Evolutionary conservation across 2,329 filamentous ascomycete genomes (phyloP).

Genomic region (Aspergillus latus): DNA sequence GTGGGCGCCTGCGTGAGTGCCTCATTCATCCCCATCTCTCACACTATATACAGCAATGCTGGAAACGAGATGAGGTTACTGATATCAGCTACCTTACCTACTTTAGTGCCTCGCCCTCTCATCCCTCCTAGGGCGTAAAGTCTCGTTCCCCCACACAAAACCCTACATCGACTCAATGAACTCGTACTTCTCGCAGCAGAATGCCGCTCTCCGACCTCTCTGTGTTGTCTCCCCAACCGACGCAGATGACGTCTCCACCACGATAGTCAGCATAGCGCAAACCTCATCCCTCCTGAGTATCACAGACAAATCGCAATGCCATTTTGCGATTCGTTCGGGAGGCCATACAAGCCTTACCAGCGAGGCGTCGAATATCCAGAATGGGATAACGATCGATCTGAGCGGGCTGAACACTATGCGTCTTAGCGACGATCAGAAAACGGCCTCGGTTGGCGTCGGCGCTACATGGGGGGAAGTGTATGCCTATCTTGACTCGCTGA

Average conservation of each 20-base stretch:
- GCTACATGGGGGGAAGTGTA: slow-evolving; percentile 20
- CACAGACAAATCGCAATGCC: not conserved
- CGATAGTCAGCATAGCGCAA: slow-evolving; percentile 1
- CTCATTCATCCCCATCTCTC: not conserved
- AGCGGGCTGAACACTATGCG: slow-evolving; percentile 13
- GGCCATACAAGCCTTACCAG: slow-evolving; percentile 13
- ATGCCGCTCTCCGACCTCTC: slow-evolving; percentile 15
- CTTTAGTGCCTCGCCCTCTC: slow-evolving; percentile 20
- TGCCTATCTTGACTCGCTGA: slow-evolving; percentile 15
- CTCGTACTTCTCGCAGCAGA: slow-evolving; percentile 17
- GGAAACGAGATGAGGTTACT: not conserved
- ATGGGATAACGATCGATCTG: slow-evolving; percentile 20
- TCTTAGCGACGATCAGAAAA: slow-evolving; percentile 8
- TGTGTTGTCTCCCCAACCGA: slow-evolving; percentile 24
- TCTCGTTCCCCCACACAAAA: slow-evolving; percentile 8
- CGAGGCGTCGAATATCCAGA: slow-evolving; percentile 16
- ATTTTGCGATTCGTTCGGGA: slow-evolving; percentile 20
- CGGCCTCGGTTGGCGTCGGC: slow-evolving; percentile 11
- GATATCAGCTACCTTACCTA: slow-evolving; percentile 13
- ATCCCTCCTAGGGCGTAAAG: slow-evolving; percentile 1
- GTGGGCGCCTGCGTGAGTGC: not conserved
- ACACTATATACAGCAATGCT: too few relatives aligned
- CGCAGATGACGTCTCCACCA: slow-evolving; percentile 19
- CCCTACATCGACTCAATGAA: slow-evolving; percentile 9
- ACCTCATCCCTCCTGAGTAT: not conserved